These are phyloP conservation scores for Phytopythium vexans DNA, from an alignment of 352 stramenopile species.

Conservation along the genomic window DNA sequence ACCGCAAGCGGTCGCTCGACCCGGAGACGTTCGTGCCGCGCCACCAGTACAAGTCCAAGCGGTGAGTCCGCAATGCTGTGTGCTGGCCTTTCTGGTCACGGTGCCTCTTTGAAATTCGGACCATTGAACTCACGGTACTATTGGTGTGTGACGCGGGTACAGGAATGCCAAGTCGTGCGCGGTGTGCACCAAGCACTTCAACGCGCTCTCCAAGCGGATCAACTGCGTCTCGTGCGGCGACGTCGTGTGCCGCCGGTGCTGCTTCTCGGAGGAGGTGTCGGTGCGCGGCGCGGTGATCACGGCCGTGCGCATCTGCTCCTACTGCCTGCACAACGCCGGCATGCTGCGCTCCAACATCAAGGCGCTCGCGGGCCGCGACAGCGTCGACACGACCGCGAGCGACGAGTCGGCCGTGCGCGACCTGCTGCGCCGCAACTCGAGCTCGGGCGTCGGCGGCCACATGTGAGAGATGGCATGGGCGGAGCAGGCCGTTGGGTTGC, in stretches of 20 bases:
- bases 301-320: constrained; percentile 27
- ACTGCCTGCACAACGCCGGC: constrained; percentile 12
- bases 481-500: no score
- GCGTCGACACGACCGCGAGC: constrained; percentile 16
- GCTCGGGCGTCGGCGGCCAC: neutral
- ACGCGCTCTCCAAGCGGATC: constrained; percentile 22
- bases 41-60: constrained; percentile 26
- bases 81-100: neutral
- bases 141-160: neutral
- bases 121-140: no score
- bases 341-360: constrained; percentile 16
- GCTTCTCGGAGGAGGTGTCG: constrained; percentile 28
- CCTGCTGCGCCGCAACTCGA: constrained; percentile 14
- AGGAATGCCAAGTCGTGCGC: constrained; percentile 15
- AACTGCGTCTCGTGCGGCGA: constrained; percentile 26
- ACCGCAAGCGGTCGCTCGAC: constrained; percentile 27
- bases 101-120: no score
- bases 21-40: constrained; percentile 27
- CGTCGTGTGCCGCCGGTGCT: constrained; percentile 22
- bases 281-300: constrained; percentile 30
- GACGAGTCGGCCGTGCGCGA: constrained; percentile 18
- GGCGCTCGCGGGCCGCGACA: constrained; percentile 12
- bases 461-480: no score
- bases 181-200: constrained; percentile 21
- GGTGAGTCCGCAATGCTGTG: neutral